Conservation (phyloP, 345 rosid genomes). For the Durio zibethinus region DNA sequence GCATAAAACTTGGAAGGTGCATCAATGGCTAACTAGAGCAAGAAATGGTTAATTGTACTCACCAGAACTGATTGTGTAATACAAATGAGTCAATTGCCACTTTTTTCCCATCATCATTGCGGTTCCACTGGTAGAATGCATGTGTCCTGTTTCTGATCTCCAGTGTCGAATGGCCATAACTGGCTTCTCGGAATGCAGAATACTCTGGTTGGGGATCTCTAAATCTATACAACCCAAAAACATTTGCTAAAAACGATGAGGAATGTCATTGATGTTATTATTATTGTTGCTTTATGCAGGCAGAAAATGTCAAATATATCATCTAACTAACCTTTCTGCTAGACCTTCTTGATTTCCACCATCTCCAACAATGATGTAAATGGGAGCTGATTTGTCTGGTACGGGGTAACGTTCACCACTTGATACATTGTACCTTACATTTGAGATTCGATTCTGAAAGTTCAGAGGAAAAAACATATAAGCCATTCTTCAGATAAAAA, state of each 20-base stretch:
- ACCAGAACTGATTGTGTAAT: conserved; percentile 77
- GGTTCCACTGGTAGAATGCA: conserved; percentile 88
- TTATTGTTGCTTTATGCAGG: background rate
- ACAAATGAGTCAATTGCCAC: conserved; percentile 60
- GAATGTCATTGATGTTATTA: background rate
- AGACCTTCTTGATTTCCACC: conserved; percentile 97
- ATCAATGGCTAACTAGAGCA: background rate
- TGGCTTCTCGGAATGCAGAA: conserved; percentile 95
- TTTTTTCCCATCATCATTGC: conserved; percentile 85
- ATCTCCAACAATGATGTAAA: conserved; percentile 88
- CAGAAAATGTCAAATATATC: background rate
- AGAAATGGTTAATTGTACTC: conserved; percentile 18
- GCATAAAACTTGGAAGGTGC: background rate
- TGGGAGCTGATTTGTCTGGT: conserved; percentile 78
- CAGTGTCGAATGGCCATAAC: conserved; percentile 84
- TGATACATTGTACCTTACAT: conserved; percentile 65
- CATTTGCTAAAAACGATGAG: background rate
- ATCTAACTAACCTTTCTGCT: conserved; percentile 53
- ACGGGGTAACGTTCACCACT: conserved; percentile 59
- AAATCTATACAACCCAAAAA: conserved; percentile 44
- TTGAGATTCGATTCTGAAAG: conserved; percentile 78
- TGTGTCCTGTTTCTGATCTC: conserved; percentile 85
- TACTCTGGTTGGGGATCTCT: conserved; percentile 86
- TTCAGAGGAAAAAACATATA: background rate
- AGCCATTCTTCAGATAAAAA: background rate